Base-by-base conservation (phyloP, 1,284 basidiomycete genomes). In the Phellopilus nigrolimitatus region DNA sequence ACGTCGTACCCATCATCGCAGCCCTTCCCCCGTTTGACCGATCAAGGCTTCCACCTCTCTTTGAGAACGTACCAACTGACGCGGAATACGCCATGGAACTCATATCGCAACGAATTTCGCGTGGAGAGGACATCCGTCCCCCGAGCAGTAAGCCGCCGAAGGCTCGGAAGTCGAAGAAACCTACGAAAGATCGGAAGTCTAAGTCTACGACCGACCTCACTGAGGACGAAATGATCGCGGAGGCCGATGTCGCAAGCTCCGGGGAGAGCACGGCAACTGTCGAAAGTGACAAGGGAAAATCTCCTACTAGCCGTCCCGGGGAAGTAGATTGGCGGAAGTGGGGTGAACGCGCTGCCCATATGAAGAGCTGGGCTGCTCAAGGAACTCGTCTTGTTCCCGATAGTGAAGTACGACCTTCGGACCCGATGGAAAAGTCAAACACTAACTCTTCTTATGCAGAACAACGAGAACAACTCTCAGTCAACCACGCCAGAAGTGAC, bases 11-110 rank as follows among this genome's bases (percentile, higher is more conserved):
- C 1, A 64, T 86, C 37, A 53, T 84, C 13, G 69, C 68, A 28
- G 73, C 76, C 2, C 67, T 86, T 28, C 69, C 78, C 6, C 63
- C 69, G 1, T 60, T 63, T 33, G 76, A 78, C 8, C 68, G 71
- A 51, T 62, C 63, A 49, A 71, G 76, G 25, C 49, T 82, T 13
- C 78, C 78, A 10, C 67, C 71, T 3, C 66, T 71, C 3, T 71
- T 85, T 41, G 57, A 58, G 22, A 71, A 78, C 53, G 74, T 75
- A 4, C 82, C 82, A 0, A 84, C 81, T 4, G 82, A 87, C 60
- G 73, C 78, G 1, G 81, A 86, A 49, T 68, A 80, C 59, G 82
- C 84, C 1, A 84, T 85, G 77, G 74, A 81, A 28, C 60, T 86
- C 8, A 84, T 86, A 31, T 75, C 80, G 1, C 70, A 74, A 53